A percentile compares a stretch with the other conserved stretches of the same genome.
Evolutionary conservation across 177 flowering plant genomes (phyloP).

Genomic region (Telopea speciosissima): DNA sequence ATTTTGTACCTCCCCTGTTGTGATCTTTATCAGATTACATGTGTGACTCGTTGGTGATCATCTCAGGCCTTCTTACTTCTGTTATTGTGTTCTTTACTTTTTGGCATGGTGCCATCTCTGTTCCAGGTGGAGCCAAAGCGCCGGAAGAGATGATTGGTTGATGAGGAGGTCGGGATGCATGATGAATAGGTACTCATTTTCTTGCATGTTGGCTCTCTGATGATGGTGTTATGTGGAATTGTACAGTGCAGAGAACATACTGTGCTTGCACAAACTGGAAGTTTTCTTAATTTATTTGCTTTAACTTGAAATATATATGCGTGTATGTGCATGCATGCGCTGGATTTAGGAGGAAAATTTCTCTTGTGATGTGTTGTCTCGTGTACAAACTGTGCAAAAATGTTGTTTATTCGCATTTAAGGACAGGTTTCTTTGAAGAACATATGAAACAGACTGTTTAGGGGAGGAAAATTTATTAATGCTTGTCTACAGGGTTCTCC

Average conservation of each 20-base stretch:
- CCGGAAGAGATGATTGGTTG: constrained; percentile 31
- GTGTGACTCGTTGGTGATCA: not conserved
- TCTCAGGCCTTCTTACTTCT: not conserved
- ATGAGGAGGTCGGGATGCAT: constrained; percentile 13
- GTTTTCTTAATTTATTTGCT: constrained; percentile 9
- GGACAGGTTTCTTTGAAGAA: not conserved
- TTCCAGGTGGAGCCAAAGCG: constrained; percentile 46
- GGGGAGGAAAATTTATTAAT: not conserved
- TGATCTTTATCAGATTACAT: not conserved
- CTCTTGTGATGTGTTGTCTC: not conserved
- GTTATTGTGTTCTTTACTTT: not conserved
- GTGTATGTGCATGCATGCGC: not conserved
- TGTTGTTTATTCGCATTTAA: not conserved
- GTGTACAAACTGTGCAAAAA: constrained; percentile 20
- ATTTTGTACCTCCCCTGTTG: not conserved
- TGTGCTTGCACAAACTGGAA: constrained; percentile 29
- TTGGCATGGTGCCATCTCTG: not conserved
- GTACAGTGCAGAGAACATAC: constrained; percentile 56
- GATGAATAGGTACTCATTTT: constrained; percentile 34
- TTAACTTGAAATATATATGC: constrained; percentile 13
- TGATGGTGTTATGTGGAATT: constrained; percentile 40
- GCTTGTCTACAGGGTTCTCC: not conserved
- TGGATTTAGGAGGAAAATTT: constrained; percentile 12
- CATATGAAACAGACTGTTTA: not conserved
- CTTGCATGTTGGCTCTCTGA: constrained; percentile 26